Percentiles rank a stretch among this genome's conserved stretches.
These are phyloP conservation scores for Tulasnella sp. DNA, from an alignment of 768 basidiomycete genomes.

Conservation along the genomic window DNA sequence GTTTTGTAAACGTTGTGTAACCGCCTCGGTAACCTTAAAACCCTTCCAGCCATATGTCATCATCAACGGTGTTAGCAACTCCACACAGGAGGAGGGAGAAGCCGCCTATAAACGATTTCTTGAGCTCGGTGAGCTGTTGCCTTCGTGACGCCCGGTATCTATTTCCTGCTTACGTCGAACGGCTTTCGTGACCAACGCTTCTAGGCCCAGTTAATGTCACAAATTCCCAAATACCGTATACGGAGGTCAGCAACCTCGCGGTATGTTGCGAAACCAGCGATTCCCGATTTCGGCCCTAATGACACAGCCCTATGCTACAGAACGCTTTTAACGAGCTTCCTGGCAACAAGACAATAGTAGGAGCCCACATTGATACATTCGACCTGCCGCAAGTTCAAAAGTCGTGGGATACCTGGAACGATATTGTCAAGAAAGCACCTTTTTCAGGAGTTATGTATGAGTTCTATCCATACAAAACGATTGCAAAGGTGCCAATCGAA, in stretches of 20 bases:
- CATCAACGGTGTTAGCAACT: not conserved
- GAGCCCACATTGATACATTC: not conserved
- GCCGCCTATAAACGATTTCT: not conserved
- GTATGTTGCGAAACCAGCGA: not conserved
- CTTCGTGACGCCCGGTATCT: not conserved
- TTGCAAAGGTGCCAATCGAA: constrained; percentile 15
- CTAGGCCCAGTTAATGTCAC: not conserved
- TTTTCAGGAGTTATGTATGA: not conserved
- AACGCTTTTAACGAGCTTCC: not conserved
- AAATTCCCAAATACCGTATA: not conserved
- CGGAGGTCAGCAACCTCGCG: not conserved
- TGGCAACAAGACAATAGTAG: not conserved
- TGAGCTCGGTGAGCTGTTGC: constrained; percentile 10
- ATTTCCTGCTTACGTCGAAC: not conserved
- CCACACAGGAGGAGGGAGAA: not conserved
- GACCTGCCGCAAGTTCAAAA: not conserved
- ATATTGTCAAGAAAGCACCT: not conserved
- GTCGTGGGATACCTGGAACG: not conserved
- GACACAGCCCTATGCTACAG: not conserved
- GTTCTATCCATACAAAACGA: not conserved
- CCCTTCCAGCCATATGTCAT: constrained; percentile 1
- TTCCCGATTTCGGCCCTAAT: not conserved
- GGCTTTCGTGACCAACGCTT: not conserved
- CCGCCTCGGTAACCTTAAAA: not conserved
- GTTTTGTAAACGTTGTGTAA: no score